Evolutionary conservation across 2,329 filamentous ascomycete genomes (phyloP).

Genomic region (Amauroascus verrucosus): DNA sequence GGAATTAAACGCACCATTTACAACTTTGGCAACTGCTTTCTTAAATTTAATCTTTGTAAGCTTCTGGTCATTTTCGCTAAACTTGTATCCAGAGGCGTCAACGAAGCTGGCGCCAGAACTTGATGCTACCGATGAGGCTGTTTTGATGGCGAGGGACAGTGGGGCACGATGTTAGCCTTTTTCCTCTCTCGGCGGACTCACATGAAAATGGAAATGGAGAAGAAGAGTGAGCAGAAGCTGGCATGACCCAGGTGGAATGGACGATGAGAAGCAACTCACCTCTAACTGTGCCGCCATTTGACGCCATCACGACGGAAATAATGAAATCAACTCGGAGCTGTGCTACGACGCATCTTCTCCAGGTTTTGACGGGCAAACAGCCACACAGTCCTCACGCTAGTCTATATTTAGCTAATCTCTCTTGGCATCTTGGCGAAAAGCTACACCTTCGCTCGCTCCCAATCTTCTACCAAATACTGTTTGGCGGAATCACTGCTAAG

Average conservation of each 20-base stretch:
- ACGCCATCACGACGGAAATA: slow-evolving; percentile 6
- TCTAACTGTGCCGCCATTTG: slow-evolving; percentile 6
- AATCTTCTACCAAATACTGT: too few species aligned
- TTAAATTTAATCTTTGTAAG: slow-evolving; percentile 38
- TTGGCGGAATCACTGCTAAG: too few species aligned
- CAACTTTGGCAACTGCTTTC: slow-evolving; percentile 25
- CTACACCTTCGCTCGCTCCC: too few species aligned
- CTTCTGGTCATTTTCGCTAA: slow-evolving; percentile 36
- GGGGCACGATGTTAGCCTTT: slow-evolving; percentile 10
- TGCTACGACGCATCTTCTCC: neutral
- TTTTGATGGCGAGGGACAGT: neutral
- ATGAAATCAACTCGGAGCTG: neutral
- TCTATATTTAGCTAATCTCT: too few species aligned
- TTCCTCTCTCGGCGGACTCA: neutral
- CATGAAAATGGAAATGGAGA: neutral
- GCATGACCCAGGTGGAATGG: neutral
- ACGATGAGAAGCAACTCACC: slow-evolving; percentile 5
- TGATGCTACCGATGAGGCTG: slow-evolving; percentile 23
- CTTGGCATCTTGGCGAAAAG: too few species aligned
- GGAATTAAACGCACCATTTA: slow-evolving; percentile 16
- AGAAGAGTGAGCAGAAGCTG: neutral
- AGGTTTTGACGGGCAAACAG: too few species aligned
- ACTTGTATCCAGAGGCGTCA: slow-evolving; percentile 39
- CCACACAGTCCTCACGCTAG: too few species aligned
- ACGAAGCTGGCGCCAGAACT: slow-evolving; percentile 30